A percentile compares a stretch with the other conserved stretches of the same genome.
Evolutionary conservation across 306 rosid genomes (phyloP).

Genomic region (Ormosia emarginata): DNA sequence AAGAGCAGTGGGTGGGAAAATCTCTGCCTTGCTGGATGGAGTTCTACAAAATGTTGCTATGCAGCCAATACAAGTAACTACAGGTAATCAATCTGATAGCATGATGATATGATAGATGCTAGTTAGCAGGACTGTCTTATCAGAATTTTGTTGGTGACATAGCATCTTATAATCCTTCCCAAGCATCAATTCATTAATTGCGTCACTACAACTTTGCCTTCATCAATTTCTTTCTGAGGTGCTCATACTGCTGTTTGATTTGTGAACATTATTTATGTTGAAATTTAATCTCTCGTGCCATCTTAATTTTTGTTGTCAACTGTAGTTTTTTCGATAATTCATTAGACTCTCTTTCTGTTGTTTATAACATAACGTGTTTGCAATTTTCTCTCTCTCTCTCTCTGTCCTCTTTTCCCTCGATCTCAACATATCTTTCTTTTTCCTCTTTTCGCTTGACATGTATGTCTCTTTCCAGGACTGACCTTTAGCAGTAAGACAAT

Average conservation of each 20-base stretch:
- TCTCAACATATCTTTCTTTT: neutral
- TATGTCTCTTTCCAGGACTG: slow-evolving; percentile 44
- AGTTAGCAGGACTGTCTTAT: neutral
- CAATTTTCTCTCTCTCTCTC: neutral
- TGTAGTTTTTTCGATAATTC: neutral
- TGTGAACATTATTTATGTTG: neutral
- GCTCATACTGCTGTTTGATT: slow-evolving; percentile 3
- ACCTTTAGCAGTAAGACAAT: slow-evolving; percentile 41
- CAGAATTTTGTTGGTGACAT: neutral
- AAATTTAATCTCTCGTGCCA: neutral
- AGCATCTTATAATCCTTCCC: neutral
- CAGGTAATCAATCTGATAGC: slow-evolving; percentile 47
- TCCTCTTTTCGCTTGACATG: slow-evolving; percentile 1
- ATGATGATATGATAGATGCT: neutral
- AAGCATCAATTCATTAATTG: neutral
- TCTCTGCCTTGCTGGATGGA: slow-evolving; percentile 41
- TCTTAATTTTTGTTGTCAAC: neutral
- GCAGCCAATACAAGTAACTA: slow-evolving; percentile 43
- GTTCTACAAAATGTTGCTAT: slow-evolving; percentile 34
- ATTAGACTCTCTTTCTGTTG: neutral
- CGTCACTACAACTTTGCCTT: neutral
- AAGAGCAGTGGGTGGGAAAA: slow-evolving; percentile 30
- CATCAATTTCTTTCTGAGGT: neutral
- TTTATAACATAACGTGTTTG: neutral
- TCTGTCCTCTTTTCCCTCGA: neutral